Conservation (phyloP, 768 basidiomycete species). For the Coprinopsis strossmayeri region DNA sequence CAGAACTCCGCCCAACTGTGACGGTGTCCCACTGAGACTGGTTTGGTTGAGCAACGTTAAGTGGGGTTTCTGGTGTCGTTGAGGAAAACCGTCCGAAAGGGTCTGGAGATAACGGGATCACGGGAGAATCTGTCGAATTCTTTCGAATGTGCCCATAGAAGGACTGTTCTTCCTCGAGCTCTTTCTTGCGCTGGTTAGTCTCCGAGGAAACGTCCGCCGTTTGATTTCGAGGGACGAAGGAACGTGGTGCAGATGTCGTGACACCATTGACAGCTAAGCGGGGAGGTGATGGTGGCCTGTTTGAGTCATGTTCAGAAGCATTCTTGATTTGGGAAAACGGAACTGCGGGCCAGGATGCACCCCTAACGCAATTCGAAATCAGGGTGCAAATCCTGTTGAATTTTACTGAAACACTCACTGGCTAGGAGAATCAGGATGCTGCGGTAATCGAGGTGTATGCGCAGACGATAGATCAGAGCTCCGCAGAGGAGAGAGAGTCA, state of each 20-base stretch:
- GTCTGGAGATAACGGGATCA: constrained; percentile 82
- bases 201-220: constrained; percentile 31
- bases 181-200: constrained; percentile 40
- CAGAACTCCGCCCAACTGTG: constrained; percentile 15
- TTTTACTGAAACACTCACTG: constrained; percentile 13
- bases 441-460: constrained; percentile 30
- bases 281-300: constrained; percentile 46
- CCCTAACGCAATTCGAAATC: constrained; percentile 3
- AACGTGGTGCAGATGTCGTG: constrained; percentile 52
- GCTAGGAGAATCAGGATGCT: constrained; percentile 23
- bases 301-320: constrained; percentile 14
- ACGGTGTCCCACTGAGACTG: constrained; percentile 36
- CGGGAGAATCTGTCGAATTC: constrained; percentile 39
- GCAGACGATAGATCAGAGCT: constrained; percentile 27
- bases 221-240: constrained; percentile 22
- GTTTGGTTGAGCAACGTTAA: constrained; percentile 25
- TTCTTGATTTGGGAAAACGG: constrained; percentile 32
- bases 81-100: constrained; percentile 75
- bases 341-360: constrained; percentile 32
- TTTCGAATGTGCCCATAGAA: constrained; percentile 32
- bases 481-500: constrained; percentile 21
- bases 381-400: neutral
- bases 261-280: constrained; percentile 63
- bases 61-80: constrained; percentile 18
- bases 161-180: constrained; percentile 44